phyloP scores from a whole-genome alignment of 75 land plant genomes.

The Picea sitchensis region DNA sequence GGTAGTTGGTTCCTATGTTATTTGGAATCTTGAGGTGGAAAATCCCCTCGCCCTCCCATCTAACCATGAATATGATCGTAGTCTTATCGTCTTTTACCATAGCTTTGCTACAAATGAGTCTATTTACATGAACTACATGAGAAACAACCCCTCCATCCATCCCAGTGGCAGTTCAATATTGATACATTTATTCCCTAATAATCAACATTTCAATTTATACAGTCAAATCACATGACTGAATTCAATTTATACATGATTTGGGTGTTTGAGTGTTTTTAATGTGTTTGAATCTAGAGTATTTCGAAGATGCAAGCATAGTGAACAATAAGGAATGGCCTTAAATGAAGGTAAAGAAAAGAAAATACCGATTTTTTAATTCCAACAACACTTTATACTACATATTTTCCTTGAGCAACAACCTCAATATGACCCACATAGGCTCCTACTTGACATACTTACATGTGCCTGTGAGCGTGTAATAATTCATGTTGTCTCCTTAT shows the following conservation, averaged over 20 bases:
- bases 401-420: conserved; percentile 17
- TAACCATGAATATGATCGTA: conserved; percentile 44
- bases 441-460: conserved; percentile 25
- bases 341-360: neutral
- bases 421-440: conserved; percentile 22
- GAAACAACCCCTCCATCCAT: conserved; percentile 69
- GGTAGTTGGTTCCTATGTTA: conserved; percentile 24
- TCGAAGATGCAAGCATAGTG: conserved; percentile 35
- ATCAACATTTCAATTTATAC: too few species aligned
- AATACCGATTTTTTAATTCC: conserved; percentile 29
- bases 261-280: neutral
- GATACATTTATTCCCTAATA: neutral
- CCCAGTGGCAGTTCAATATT: conserved; percentile 51
- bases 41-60: conserved; percentile 45
- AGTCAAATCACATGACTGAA: neutral
- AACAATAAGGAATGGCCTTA: conserved; percentile 35
- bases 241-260: neutral
- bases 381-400: conserved; percentile 34
- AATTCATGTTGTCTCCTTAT: conserved; percentile 21
- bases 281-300: conserved; percentile 36
- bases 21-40: conserved; percentile 41
- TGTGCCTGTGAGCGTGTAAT: conserved; percentile 1
- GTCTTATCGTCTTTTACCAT: conserved; percentile 50
- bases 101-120: conserved; percentile 55
- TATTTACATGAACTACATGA: conserved; percentile 56